phyloP scores from a whole-genome alignment of 192 early-diverging fungal species.

The Mortierella antarctica region DNA sequence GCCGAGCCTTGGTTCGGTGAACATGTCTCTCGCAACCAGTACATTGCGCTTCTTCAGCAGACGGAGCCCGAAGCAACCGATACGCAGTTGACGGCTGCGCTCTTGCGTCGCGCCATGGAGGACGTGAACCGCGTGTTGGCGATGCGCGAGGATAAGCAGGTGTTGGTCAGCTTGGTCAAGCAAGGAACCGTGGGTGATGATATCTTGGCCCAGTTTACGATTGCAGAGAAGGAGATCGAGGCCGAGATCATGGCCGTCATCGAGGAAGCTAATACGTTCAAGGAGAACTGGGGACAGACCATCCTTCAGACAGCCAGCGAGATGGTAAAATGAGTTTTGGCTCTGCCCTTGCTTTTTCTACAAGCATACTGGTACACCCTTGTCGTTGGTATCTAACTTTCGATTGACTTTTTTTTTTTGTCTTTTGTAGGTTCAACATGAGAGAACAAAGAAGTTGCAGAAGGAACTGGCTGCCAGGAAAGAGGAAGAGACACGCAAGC shows the following conservation, averaged over 20 bases:
- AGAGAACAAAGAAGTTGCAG: conserved; percentile 52
- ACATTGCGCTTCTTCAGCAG: conserved; percentile 72
- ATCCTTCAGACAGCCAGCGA: conserved; percentile 89
- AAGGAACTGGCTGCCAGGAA: conserved; percentile 42
- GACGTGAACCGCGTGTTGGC: conserved; percentile 81
- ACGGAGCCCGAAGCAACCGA: conserved; percentile 69
- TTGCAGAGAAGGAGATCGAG: conserved; percentile 86
- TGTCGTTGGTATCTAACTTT: background rate
- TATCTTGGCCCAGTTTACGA: conserved; percentile 78
- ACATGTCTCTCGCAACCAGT: conserved; percentile 74
- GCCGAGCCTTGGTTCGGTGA: conserved; percentile 78
- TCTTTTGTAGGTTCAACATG: conserved; percentile 32
- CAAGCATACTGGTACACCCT: background rate
- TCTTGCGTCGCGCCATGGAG: conserved; percentile 88
- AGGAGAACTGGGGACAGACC: conserved; percentile 84
- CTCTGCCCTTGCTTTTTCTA: background rate
- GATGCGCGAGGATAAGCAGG: conserved; percentile 85
- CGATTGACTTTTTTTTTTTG: background rate
- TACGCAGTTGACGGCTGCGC: conserved; percentile 74
- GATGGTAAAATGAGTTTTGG: conserved; percentile 59
- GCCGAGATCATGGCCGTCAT: conserved; percentile 86
- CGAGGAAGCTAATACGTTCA: conserved; percentile 85
- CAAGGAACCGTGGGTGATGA: conserved; percentile 89
- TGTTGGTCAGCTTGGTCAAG: conserved; percentile 80
- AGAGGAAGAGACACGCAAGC: conserved; percentile 47